A percentile compares a stretch with the other conserved stretches of the same genome.
These are phyloP conservation scores for Jatropha multifida DNA, from an alignment of 441 rosid species.

Conservation along the genomic window DNA sequence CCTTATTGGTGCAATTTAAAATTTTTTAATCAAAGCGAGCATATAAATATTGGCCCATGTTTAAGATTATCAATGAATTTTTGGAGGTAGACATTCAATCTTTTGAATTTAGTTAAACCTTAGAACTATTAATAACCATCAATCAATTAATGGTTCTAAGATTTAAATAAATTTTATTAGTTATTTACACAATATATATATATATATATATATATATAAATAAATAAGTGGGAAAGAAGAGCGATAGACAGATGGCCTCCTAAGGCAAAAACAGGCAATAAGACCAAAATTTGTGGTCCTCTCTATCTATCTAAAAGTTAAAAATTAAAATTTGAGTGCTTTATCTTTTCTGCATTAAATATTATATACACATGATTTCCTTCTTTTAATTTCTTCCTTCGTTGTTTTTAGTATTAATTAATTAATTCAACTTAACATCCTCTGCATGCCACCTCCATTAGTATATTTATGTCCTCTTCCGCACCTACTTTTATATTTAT, in stretches of 20 bases:
- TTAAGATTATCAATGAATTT: no score
- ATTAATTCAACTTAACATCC: slow-evolving; percentile 10
- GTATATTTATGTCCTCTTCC: neutral
- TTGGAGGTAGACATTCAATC: no score
- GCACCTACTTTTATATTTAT: neutral
- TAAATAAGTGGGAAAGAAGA: neutral
- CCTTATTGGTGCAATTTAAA: no score
- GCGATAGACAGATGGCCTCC: neutral
- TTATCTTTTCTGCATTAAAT: neutral
- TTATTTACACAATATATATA: no score
- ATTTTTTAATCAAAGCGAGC: no score
- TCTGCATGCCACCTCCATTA: neutral
- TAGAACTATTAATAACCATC: no score
- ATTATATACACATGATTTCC: neutral
- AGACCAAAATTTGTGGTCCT: neutral
- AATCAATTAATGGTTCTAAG: no score
- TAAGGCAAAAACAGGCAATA: neutral
- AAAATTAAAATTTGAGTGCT: neutral
- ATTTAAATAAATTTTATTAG: no score
- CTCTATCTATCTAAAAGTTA: neutral
- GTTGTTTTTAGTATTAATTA: neutral
- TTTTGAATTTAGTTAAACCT: no score
- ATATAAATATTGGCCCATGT: no score
- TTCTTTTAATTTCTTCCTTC: neutral
- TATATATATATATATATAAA: neutral